These are phyloP conservation scores for Piromyces sp. DNA, from an alignment of 192 early-diverging fungal species.

Conservation along the genomic window DNA sequence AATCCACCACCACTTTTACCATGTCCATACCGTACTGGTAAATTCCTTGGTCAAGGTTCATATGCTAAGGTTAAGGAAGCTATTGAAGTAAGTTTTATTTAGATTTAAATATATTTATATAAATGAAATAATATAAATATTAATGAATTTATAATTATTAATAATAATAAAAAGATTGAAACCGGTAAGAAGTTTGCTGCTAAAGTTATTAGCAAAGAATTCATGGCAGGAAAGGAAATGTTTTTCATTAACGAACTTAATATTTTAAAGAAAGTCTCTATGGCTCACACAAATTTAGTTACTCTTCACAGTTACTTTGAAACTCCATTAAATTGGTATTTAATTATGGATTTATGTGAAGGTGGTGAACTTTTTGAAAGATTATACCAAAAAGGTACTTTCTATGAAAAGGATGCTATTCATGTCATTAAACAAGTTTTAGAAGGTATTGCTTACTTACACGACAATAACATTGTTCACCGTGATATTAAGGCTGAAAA, in stretches of 20 bases:
- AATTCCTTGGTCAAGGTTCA: conserved; percentile 40
- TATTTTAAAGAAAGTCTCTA: background rate
- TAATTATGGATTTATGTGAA: conserved; percentile 57
- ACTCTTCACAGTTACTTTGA: background rate
- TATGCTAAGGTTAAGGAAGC: conserved; percentile 40
- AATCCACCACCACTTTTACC: background rate
- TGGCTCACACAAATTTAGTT: background rate
- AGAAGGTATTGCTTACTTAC: conserved; percentile 65
- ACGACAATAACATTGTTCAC: conserved; percentile 75
- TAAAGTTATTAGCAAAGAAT: background rate
- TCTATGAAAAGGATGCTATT: conserved; percentile 66
- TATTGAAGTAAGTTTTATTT: conserved; percentile 1
- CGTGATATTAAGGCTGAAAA: conserved; percentile 21
- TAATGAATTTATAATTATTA: too few species aligned
- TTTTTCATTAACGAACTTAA: background rate
- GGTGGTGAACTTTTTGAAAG: conserved; percentile 91
- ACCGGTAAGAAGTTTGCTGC: background rate
- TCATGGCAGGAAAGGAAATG: background rate
- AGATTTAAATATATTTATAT: too few species aligned
- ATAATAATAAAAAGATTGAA: too few species aligned
- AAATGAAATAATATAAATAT: too few species aligned
- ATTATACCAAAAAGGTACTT: conserved; percentile 47
- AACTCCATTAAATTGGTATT: conserved; percentile 21
- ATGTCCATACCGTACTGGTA: conserved; percentile 20
- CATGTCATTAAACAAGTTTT: conserved; percentile 57